Evolutionary conservation across 495 filamentous ascomycete genomes (phyloP), one percentile per base, ranked within the genome.

Genomic region (Talaromyces wortmannii): DNA sequence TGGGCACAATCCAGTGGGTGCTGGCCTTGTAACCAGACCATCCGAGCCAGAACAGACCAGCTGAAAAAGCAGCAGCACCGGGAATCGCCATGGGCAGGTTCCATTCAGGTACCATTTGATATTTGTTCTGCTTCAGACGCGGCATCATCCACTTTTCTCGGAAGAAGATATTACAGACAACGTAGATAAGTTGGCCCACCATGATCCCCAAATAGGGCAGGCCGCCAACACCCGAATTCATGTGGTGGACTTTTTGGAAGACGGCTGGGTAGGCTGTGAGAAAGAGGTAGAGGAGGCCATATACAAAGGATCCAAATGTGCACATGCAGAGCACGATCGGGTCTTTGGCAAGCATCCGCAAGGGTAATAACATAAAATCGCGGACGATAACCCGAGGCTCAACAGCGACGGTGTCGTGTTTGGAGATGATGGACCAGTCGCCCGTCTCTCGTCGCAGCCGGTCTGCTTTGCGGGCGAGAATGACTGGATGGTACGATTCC

Each of bases 1-100:
- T 88, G 1, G 91, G 91, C 3, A 84, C 89, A 52, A 94, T 91
- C 91, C 90, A 95, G 66, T 87, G 90, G 50, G 91, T 79, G 44
- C 76, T 70, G 0, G 56, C 62, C 47, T 74, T 78, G 72, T 90
- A 94, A 3, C 74, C 74, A 0, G 87, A 83, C 90, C 90, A 95
- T 18, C 87, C 88, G 65, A 92, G 92, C 89, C 89, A 92, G 76
- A 95, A 92, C 5, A 95, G 80, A 4, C 90, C 90, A 12, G 62
- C 74, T 2, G 89, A 77, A 63, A 96, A 95, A 40, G 85, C 67
- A 13, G 83, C 73, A 56, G 89, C 89, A 13, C 90, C 91, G 32
- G 82, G 71, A 30, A 96, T 89, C 54, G 90, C 86, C 0, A 85
- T 83, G 0, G 88, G 88, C 6, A 95, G 77, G 62, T 89, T 87